phyloP scores from a whole-genome alignment of 352 stramenopile genomes.

The Achlya hypogyna region DNA sequence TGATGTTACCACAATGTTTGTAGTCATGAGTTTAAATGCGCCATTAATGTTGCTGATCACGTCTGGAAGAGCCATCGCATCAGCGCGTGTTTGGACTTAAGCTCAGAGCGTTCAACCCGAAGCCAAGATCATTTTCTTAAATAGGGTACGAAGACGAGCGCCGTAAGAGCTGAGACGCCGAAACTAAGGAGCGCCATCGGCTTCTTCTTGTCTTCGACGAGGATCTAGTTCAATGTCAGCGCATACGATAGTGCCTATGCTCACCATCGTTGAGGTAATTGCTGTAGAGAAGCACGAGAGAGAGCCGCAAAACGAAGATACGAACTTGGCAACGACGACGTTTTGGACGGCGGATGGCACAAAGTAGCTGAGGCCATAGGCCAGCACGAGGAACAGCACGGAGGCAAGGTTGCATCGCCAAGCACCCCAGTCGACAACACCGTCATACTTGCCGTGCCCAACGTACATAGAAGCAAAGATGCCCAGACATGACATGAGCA shows the following conservation, averaged over 20 bases:
- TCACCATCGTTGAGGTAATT: conserved; percentile 45
- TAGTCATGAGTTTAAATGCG: no score
- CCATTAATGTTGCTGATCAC: no score
- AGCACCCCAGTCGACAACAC: conserved; percentile 41
- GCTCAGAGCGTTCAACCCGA: no score
- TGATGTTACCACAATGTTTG: no score
- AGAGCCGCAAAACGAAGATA: conserved; percentile 68
- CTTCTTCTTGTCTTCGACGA: conserved; percentile 37
- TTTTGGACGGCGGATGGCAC: conserved; percentile 38
- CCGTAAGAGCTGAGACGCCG: conserved; percentile 34
- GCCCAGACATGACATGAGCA: conserved; percentile 48
- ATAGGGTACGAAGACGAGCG: conserved; percentile 47
- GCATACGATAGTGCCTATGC: not conserved
- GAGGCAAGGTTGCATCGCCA: conserved; percentile 47
- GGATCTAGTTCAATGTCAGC: conserved; percentile 24
- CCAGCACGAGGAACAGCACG: conserved; percentile 35
- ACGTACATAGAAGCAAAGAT: conserved; percentile 29
- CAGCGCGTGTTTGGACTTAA: no score
- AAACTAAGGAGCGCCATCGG: conserved; percentile 46
- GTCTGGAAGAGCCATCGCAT: no score
- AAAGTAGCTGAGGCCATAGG: conserved; percentile 43
- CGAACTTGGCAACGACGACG: conserved; percentile 58
- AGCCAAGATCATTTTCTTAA: conserved; percentile 25
- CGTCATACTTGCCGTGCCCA: conserved; percentile 3
- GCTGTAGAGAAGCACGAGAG: conserved; percentile 51